phyloP scores from a whole-genome alignment of 208 protist genomes.

The Tritrichomonas musculus region DNA sequence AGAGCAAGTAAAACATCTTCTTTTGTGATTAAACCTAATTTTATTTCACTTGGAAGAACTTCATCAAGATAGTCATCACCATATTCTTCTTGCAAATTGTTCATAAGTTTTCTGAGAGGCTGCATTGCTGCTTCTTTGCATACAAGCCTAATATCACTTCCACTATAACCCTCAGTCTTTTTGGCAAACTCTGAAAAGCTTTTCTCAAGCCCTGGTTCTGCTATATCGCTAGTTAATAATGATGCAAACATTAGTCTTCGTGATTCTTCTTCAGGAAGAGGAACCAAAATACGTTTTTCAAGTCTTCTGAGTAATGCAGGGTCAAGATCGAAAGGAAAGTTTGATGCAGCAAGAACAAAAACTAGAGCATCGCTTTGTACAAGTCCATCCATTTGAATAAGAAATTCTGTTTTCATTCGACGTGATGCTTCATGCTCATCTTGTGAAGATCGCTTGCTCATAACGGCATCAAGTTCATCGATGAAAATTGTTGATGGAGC shows the following conservation, averaged over 20 bases:
- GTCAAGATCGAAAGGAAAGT: constrained; percentile 55
- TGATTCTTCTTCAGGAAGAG: constrained; percentile 32
- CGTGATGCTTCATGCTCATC: constrained; percentile 42
- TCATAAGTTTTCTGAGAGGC: constrained; percentile 37
- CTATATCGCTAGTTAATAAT: background rate
- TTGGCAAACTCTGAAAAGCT: constrained; percentile 14
- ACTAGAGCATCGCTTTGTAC: constrained; percentile 35
- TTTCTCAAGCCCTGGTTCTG: background rate
- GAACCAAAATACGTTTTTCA: constrained; percentile 50
- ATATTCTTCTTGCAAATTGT: background rate
- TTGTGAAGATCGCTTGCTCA: constrained; percentile 60
- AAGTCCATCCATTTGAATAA: constrained; percentile 51
- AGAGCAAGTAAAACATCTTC: background rate
- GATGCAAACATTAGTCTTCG: constrained; percentile 31
- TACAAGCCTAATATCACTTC: constrained; percentile 41
- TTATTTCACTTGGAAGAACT: background rate
- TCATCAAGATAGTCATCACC: background rate
- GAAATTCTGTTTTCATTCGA: constrained; percentile 53
- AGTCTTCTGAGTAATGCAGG: constrained; percentile 46
- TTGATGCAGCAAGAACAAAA: constrained; percentile 52
- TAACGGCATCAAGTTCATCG: constrained; percentile 74
- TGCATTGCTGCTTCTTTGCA: constrained; percentile 53
- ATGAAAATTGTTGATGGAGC: constrained; percentile 79
- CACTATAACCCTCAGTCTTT: constrained; percentile 45
- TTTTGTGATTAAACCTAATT: background rate